A percentile compares a stretch with the other conserved stretches of the same genome.
Conservation (phyloP, 2,329 filamentous ascomycete species). For the Colletotrichum liriopes region DNA sequence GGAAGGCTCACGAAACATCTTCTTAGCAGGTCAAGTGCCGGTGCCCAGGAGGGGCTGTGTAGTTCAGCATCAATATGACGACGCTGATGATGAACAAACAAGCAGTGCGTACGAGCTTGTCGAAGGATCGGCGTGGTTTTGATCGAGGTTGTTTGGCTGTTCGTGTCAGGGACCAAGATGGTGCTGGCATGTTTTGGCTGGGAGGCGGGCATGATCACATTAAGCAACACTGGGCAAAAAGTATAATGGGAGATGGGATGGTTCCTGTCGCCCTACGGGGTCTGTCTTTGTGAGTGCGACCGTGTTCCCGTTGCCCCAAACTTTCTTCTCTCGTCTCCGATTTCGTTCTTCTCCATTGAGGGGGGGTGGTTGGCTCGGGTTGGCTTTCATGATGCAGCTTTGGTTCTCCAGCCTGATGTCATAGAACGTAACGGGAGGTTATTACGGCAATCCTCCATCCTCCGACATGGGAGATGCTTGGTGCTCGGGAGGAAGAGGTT, state of each 20-base stretch:
- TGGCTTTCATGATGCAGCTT: neutral
- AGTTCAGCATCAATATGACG: neutral
- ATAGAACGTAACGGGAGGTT: conserved; percentile 4
- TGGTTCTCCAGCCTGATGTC: conserved; percentile 12
- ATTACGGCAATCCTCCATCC: neutral
- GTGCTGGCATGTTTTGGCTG: neutral
- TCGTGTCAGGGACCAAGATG: neutral
- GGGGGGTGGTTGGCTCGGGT: no score
- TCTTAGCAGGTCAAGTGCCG: no score
- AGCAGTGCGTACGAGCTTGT: neutral
- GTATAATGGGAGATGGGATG: conserved; percentile 29
- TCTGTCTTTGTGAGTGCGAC: neutral
- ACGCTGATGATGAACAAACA: neutral
- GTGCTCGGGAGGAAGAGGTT: neutral
- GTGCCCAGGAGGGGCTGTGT: neutral
- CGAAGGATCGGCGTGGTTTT: neutral
- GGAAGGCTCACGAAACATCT: neutral
- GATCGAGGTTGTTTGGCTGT: neutral
- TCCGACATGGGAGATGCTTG: neutral
- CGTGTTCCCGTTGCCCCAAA: neutral
- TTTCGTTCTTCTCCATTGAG: neutral
- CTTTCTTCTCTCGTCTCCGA: neutral
- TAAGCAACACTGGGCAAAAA: conserved; percentile 28
- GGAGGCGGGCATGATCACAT: neutral
- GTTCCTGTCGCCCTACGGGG: conserved; percentile 1